These are phyloP conservation scores for Phytophthora citrophthora DNA, from an alignment of 352 stramenopile genomes.

Conservation along the genomic window DNA sequence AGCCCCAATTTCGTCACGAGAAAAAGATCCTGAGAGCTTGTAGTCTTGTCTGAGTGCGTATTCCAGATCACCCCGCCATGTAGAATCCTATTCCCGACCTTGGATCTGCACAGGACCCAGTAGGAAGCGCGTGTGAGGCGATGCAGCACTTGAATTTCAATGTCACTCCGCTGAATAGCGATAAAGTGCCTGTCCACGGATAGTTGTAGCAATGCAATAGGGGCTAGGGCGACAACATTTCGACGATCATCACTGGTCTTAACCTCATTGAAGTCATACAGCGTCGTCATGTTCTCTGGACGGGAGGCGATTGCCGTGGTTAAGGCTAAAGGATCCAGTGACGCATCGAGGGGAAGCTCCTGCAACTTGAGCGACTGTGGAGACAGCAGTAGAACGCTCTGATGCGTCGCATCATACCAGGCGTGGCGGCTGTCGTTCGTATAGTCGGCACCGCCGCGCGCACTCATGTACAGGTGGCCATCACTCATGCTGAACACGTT, in stretches of 20 bases:
- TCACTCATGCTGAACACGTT: constrained; percentile 42
- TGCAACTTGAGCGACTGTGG: constrained; percentile 36
- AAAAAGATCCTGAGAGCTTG: constrained; percentile 77
- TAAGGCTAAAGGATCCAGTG: constrained; percentile 24
- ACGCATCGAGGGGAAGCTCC: constrained; percentile 51
- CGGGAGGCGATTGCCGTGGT: constrained; percentile 7
- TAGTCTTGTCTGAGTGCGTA: constrained; percentile 43
- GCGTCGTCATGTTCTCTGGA: constrained; percentile 17
- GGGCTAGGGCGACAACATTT: constrained; percentile 10
- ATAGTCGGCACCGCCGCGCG: constrained; percentile 53
- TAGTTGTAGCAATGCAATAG: constrained; percentile 49
- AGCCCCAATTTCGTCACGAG: constrained; percentile 77
- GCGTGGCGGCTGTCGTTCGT: constrained; percentile 30
- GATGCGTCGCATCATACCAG: constrained; percentile 69
- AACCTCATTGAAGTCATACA: constrained; percentile 55
- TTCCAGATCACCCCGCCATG: constrained; percentile 71
- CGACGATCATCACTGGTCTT: constrained; percentile 4
- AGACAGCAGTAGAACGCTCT: constrained; percentile 59
- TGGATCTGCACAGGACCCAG: constrained; percentile 79
- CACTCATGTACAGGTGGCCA: constrained; percentile 67
- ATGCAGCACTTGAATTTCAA: constrained; percentile 79
- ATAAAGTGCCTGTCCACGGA: constrained; percentile 76
- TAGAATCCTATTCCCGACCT: constrained; percentile 67
- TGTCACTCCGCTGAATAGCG: constrained; percentile 81
- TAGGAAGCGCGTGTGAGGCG: constrained; percentile 50